A percentile compares a stretch with the other conserved stretches of the same genome.
Conservation (phyloP, 2,329 filamentous ascomycete genomes). For the Nemania sp. region DNA sequence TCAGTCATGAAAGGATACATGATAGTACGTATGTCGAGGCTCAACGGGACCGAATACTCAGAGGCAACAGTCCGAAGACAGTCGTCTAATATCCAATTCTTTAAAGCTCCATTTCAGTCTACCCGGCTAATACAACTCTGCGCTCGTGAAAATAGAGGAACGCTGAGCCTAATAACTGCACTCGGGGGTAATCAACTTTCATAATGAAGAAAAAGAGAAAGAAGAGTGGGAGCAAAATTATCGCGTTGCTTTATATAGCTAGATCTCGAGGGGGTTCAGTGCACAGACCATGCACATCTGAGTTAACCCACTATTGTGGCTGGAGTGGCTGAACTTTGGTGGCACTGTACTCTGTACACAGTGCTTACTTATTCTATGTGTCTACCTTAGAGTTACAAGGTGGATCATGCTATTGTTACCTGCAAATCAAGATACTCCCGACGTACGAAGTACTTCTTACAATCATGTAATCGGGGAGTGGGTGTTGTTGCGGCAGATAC, state of each 20-base stretch:
- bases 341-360: too few relatives aligned
- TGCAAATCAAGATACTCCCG: too few relatives aligned
- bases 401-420: too few relatives aligned
- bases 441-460: too few relatives aligned
- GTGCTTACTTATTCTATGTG: too few relatives aligned
- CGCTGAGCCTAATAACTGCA: conserved; percentile 67
- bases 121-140: conserved; percentile 70
- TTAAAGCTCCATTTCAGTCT: conserved; percentile 71
- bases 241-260: conserved; percentile 24
- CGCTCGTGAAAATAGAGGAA: conserved; percentile 56
- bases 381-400: too few relatives aligned
- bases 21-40: conserved; percentile 46
- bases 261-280: conserved; percentile 18
- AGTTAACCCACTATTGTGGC: background rate
- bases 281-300: conserved; percentile 32
- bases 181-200: conserved; percentile 68
- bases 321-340: background rate
- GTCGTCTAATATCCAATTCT: conserved; percentile 71
- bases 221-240: conserved; percentile 26
- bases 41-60: conserved; percentile 73
- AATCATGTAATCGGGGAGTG: too few relatives aligned
- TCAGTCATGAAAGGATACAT: background rate
- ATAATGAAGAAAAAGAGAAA: conserved; percentile 52
- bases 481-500: too few relatives aligned
- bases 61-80: conserved; percentile 45